Conservation (phyloP, 164 flowering plant genomes). For the Aristolochia contorta region DNA sequence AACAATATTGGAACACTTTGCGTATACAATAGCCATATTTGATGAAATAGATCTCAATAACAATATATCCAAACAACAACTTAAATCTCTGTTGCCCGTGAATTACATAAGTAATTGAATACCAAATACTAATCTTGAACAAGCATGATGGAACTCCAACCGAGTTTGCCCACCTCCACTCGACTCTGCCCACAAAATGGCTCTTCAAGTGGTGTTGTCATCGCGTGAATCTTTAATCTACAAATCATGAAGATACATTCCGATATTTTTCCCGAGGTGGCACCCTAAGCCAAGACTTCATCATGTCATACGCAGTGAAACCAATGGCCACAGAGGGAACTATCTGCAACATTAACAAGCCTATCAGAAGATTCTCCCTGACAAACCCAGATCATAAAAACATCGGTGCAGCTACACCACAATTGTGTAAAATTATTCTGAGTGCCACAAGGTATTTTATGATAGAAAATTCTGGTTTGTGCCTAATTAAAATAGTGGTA, state of each 20-base stretch:
- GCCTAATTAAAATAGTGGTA: not conserved
- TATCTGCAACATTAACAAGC: conserved; percentile 30
- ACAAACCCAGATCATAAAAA: not conserved
- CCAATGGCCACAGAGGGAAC: conserved; percentile 98
- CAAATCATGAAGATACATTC: conserved; percentile 24
- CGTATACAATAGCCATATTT: too few relatives aligned
- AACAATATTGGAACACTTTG: too few relatives aligned
- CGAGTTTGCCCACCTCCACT: too few relatives aligned
- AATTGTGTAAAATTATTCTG: not conserved
- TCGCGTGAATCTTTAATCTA: not conserved
- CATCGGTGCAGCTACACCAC: not conserved
- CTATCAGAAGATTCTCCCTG: not conserved
- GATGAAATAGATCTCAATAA: too few relatives aligned
- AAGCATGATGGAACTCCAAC: too few relatives aligned
- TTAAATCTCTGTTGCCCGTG: too few relatives aligned
- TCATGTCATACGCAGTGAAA: conserved; percentile 78
- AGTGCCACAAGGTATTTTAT: not conserved
- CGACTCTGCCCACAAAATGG: too few relatives aligned
- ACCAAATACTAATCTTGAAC: too few relatives aligned
- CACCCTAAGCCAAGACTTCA: conserved; percentile 75
- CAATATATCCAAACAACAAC: too few relatives aligned
- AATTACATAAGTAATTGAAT: too few relatives aligned
- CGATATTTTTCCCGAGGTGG: conserved; percentile 60
- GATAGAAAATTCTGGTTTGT: not conserved
- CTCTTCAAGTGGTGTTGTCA: too few relatives aligned